phyloP scores from a whole-genome alignment of 176 grass and related monocot genomes.

The Oryza glaberrima region DNA sequence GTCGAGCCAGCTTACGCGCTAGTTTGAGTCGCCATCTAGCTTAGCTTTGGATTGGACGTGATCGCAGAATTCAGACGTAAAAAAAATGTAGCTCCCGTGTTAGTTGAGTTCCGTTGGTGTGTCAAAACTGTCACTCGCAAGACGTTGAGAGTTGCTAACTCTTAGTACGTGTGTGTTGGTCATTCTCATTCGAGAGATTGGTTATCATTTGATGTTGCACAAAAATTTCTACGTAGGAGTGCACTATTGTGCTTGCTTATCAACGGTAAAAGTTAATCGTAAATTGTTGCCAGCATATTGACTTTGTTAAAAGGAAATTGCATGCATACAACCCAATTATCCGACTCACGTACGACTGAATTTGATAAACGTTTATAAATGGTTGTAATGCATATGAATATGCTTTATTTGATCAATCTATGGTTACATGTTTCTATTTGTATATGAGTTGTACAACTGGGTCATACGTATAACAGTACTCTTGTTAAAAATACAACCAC shows the following conservation, averaged over 20 bases:
- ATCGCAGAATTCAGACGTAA: constrained; percentile 30
- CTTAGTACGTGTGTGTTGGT: background rate
- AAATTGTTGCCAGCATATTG: background rate
- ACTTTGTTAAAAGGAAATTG: background rate
- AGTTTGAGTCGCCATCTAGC: constrained; percentile 16
- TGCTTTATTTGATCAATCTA: too few species aligned
- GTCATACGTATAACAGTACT: too few species aligned
- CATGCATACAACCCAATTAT: too few species aligned
- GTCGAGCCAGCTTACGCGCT: constrained; percentile 53
- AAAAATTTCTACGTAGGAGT: background rate
- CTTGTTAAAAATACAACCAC: background rate
- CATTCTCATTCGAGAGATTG: background rate
- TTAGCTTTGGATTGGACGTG: background rate
- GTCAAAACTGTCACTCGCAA: constrained; percentile 21
- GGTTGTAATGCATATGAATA: too few species aligned
- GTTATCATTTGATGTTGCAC: background rate
- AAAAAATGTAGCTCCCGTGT: background rate
- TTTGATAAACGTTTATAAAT: too few species aligned
- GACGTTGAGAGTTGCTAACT: constrained; percentile 8
- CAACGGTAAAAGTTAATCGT: background rate
- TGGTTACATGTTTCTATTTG: too few species aligned
- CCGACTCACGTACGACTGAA: too few species aligned
- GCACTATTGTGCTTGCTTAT: too few species aligned
- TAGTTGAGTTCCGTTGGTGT: background rate
- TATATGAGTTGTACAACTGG: too few species aligned